Evolutionary conservation across 2,329 filamentous ascomycete species (phyloP).

Genomic region (Nemania bipapillata): DNA sequence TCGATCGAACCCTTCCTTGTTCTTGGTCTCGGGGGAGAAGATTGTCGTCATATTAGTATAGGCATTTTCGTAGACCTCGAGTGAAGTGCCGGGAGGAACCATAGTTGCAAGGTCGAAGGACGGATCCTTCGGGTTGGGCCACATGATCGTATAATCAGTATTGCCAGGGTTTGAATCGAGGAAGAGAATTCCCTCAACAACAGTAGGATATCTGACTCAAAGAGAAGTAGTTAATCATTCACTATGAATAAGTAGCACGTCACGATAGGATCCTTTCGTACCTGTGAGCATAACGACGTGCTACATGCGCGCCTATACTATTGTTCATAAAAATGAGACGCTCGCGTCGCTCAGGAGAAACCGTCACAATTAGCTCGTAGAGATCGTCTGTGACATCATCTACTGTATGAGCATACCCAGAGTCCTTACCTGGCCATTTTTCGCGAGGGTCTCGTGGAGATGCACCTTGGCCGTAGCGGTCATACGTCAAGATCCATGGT

Average conservation of each 20-base stretch:
- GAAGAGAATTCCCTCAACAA: slow-evolving; percentile 47
- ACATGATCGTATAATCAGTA: slow-evolving; percentile 46
- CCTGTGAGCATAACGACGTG: slow-evolving; percentile 49
- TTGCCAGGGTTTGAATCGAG: slow-evolving; percentile 52
- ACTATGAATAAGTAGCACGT: too few relatives aligned
- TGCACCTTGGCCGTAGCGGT: slow-evolving; percentile 45
- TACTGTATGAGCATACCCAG: slow-evolving; percentile 35
- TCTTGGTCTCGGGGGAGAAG: slow-evolving; percentile 48
- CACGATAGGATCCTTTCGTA: too few relatives aligned
- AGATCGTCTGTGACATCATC: slow-evolving; percentile 44
- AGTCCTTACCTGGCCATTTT: slow-evolving; percentile 40
- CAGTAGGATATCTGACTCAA: slow-evolving; percentile 40
- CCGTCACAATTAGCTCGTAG: slow-evolving; percentile 44
- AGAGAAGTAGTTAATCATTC: slow-evolving; percentile 16
- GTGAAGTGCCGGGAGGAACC: slow-evolving; percentile 43
- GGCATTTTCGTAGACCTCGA: slow-evolving; percentile 47
- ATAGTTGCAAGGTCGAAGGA: slow-evolving; percentile 44
- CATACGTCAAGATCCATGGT: slow-evolving; percentile 51
- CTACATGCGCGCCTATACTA: slow-evolving; percentile 49
- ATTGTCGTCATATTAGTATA: slow-evolving; percentile 44
- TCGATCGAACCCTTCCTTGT: slow-evolving; percentile 49
- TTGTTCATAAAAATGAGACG: slow-evolving; percentile 47
- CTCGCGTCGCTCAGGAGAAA: slow-evolving; percentile 36
- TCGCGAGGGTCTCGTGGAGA: slow-evolving; percentile 45
- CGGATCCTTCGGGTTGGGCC: slow-evolving; percentile 46